Percentiles rank a stretch among this genome's conserved stretches.
These are phyloP conservation scores for Dictyostelium purpureum DNA, from an alignment of 78 protist species.

Conservation along the genomic window DNA sequence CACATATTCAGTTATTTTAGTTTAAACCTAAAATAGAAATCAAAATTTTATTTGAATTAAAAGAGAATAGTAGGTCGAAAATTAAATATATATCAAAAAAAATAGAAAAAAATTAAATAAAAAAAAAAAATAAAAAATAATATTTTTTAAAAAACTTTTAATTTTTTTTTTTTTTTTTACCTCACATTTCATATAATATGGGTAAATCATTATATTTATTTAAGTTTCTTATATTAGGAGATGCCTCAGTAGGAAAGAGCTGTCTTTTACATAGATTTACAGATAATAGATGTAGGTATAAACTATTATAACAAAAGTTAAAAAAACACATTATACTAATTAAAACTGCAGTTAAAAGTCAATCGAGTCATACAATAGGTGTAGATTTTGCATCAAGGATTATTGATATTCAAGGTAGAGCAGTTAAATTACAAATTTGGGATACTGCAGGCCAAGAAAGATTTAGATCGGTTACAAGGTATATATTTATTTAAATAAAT, in stretches of 20 bases:
- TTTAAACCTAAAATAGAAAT: background rate
- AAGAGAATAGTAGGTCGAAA: no score
- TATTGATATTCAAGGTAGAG: conserved; percentile 81
- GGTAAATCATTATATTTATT: conserved; percentile 50
- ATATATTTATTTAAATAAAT: background rate
- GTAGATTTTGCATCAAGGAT: conserved; percentile 94
- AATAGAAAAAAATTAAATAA: background rate
- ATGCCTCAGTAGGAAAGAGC: conserved; percentile 61
- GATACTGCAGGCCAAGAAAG: conserved; percentile 94
- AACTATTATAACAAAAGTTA: no score
- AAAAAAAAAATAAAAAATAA: background rate
- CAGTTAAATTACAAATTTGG: conserved; percentile 88
- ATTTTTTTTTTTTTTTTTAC: no score
- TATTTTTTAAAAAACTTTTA: no score
- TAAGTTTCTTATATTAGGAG: conserved; percentile 72
- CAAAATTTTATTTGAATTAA: background rate
- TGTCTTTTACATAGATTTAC: conserved; percentile 77
- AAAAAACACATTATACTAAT: background rate
- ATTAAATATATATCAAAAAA: background rate
- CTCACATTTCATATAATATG: background rate
- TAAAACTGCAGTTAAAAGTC: conserved; percentile 61
- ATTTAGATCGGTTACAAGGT: conserved; percentile 77
- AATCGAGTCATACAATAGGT: conserved; percentile 94
- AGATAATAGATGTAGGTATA: conserved; percentile 69
- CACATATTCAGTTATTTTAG: background rate